These are phyloP conservation scores for Penicillium canariense DNA, from an alignment of 495 filamentous ascomycete genomes.

Conservation along the genomic window DNA sequence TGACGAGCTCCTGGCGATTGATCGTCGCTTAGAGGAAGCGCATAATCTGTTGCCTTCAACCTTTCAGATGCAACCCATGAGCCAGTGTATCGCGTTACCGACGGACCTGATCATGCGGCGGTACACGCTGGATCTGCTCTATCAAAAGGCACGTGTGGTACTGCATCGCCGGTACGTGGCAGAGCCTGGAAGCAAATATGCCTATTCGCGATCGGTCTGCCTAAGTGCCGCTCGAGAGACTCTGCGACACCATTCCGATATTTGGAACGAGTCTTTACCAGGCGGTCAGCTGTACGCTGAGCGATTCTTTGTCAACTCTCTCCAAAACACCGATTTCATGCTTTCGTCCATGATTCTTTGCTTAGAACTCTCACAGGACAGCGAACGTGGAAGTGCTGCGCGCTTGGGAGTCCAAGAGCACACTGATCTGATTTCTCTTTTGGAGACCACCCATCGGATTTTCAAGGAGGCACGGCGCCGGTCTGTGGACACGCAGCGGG, in stretches of 20 bases:
- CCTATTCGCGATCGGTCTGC: slow-evolving; percentile 76
- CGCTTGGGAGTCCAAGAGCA: slow-evolving; percentile 28
- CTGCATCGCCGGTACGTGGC: slow-evolving; percentile 82
- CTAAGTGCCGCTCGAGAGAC: slow-evolving; percentile 77
- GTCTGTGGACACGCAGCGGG: slow-evolving; percentile 80
- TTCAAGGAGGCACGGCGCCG: slow-evolving; percentile 65
- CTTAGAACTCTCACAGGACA: slow-evolving; percentile 59
- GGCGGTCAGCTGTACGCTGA: slow-evolving; percentile 68
- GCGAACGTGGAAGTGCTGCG: slow-evolving; percentile 7
- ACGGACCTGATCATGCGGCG: slow-evolving; percentile 78
- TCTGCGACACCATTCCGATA: slow-evolving; percentile 69
- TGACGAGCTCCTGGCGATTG: slow-evolving; percentile 76
- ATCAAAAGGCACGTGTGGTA: slow-evolving; percentile 77
- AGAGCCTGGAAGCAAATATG: slow-evolving; percentile 67
- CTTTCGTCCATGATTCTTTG: slow-evolving; percentile 87
- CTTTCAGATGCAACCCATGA: slow-evolving; percentile 65
- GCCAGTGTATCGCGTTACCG: slow-evolving; percentile 71
- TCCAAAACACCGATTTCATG: slow-evolving; percentile 79
- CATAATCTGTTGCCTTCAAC: slow-evolving; percentile 65
- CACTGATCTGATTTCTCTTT: slow-evolving; percentile 61
- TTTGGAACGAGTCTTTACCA: slow-evolving; percentile 71
- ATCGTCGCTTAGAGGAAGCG: slow-evolving; percentile 67
- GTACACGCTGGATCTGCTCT: slow-evolving; percentile 75
- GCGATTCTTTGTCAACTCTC: slow-evolving; percentile 72
- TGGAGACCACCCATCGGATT: slow-evolving; percentile 67